phyloP scores from a whole-genome alignment of 371 early-diverging fungal genomes.

The Rhizomucor pusillus region DNA sequence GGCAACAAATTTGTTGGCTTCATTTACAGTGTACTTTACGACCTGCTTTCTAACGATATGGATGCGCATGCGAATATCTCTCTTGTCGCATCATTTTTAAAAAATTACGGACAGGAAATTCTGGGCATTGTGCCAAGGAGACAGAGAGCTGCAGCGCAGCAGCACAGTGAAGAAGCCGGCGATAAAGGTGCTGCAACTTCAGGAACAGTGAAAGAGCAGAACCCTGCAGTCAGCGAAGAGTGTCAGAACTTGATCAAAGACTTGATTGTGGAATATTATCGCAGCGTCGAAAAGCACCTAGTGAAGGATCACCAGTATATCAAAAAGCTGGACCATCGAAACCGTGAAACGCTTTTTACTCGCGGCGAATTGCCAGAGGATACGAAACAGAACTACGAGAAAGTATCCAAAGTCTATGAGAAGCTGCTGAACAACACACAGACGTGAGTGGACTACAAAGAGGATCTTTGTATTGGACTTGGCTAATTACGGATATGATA shows the following conservation, averaged over 20 bases:
- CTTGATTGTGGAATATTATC: slow-evolving; percentile 69
- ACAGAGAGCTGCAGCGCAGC: slow-evolving; percentile 43
- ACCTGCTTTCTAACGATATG: slow-evolving; percentile 41
- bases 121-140: slow-evolving; percentile 54
- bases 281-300: slow-evolving; percentile 61
- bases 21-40: slow-evolving; percentile 35
- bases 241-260: slow-evolving; percentile 52
- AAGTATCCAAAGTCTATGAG: slow-evolving; percentile 68
- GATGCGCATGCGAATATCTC: slow-evolving; percentile 71
- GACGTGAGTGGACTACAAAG: slow-evolving; percentile 29
- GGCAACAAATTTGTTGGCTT: slow-evolving; percentile 21
- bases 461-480: too few species aligned
- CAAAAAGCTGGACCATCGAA: slow-evolving; percentile 70
- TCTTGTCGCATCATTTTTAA: slow-evolving; percentile 74
- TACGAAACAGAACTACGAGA: slow-evolving; percentile 74
- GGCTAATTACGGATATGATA: too few species aligned
- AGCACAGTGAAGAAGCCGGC: slow-evolving; percentile 33
- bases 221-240: slow-evolving; percentile 44
- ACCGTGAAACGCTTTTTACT: slow-evolving; percentile 77
- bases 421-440: slow-evolving; percentile 63
- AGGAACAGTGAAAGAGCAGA: slow-evolving; percentile 8
- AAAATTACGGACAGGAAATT: slow-evolving; percentile 61
- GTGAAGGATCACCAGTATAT: slow-evolving; percentile 74
- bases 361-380: slow-evolving; percentile 85
- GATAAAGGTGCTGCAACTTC: slow-evolving; percentile 5